Percentiles rank a stretch among this genome's conserved stretches.
Conservation (phyloP, 352 stramenopile species). For the Pythium diclinum region DNA sequence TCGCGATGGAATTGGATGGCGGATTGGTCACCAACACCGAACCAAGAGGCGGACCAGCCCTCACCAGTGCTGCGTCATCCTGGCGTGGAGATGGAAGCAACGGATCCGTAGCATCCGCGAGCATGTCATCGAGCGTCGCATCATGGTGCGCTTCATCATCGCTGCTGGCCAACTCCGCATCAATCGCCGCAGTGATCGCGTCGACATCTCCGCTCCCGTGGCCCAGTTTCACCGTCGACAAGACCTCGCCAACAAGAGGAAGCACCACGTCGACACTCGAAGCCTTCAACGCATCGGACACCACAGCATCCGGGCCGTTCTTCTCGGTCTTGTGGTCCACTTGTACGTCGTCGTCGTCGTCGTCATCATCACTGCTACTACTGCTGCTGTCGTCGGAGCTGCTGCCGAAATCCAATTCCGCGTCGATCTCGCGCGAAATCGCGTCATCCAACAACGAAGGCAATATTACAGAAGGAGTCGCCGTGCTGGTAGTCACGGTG, state of each 20-base stretch:
- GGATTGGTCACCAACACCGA: background rate
- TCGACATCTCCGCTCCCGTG: slow-evolving; percentile 8
- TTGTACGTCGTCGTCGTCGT: background rate
- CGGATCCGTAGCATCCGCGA: background rate
- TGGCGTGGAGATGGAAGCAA: background rate
- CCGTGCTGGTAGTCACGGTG: background rate
- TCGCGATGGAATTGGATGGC: background rate
- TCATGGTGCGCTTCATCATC: slow-evolving; percentile 7
- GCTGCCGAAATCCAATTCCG: slow-evolving; percentile 15
- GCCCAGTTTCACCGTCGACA: background rate
- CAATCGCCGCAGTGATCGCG: slow-evolving; percentile 26
- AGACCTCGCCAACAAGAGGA: background rate
- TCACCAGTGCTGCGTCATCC: background rate
- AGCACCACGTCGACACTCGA: background rate
- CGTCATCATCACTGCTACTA: slow-evolving; percentile 3
- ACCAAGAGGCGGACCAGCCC: background rate
- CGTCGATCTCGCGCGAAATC: slow-evolving; percentile 19
- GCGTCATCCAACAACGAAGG: slow-evolving; percentile 9
- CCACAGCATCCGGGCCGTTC: background rate
- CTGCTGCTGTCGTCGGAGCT: slow-evolving; percentile 17
- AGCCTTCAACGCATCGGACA: background rate
- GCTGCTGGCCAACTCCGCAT: slow-evolving; percentile 27
- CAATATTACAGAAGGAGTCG: background rate
- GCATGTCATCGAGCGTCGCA: background rate
- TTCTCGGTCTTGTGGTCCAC: background rate